Base-by-base conservation (phyloP, 108 stramenopile species). In the Phaeodactylum tricornutum region DNA sequence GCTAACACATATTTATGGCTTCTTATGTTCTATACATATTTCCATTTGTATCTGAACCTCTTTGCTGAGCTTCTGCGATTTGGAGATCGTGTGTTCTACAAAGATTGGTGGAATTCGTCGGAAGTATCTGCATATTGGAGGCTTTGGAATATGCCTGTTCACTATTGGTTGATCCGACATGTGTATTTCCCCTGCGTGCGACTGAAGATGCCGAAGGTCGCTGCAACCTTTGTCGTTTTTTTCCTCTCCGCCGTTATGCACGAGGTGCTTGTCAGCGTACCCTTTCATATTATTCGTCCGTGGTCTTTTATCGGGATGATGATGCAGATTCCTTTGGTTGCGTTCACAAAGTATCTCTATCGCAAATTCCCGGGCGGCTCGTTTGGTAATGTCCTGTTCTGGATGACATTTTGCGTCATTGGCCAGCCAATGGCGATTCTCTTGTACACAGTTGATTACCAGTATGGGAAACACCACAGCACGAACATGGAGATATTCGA, bases 91-190 rank as follows among this genome's bases (percentile, higher is more conserved):
- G 71, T 74, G 1, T 92, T 87, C 39, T 87, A 87, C 59, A 71
- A 67, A 55, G 84, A 87, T 61, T 87, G 84, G 84, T 93, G 91
- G 91, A 96, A 96, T 56, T 81, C 90, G 29, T 69, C 75, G 5
- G 84, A 90, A 22, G 77, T 90, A 9, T 76, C 71, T 26, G 68
- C 77, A 4, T 96, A 94, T 58, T 96, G 95, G 95, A 52, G 92
- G 19, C 52, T 90, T 7, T 95, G 91, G 95, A 96, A 96, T 57
- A 71, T 92, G 53, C 95, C 95, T 5, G 95, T 96, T 0, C 95
- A 96, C 54, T 85, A 88, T 46, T 96, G 95, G 95, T 64, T 85
- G 29, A 77, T 93, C 22, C 77, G 96, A 12, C 96, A 97, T 53
- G 31, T 91, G 2, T 97, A 88, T 55, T 88, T 97, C 48, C 94